These are phyloP conservation scores for Byssothecium circinans DNA, from an alignment of 2,329 filamentous ascomycete genomes.

Conservation along the genomic window DNA sequence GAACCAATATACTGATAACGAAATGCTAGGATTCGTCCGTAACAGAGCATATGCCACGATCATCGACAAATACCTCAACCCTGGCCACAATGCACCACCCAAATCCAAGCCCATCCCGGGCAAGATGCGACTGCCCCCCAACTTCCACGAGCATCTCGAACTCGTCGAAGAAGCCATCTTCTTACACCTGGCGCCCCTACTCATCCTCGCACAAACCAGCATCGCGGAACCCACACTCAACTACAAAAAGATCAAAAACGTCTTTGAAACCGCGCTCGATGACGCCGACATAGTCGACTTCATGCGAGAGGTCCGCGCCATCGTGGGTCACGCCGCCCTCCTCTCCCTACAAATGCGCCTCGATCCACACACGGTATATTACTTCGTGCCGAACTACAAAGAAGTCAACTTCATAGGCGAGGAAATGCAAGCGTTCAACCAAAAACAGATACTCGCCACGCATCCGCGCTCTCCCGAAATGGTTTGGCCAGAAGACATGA, in stretches of 20 bases:
- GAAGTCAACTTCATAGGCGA: conserved; percentile 21
- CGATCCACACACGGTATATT: conserved; percentile 31
- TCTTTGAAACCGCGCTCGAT: background rate
- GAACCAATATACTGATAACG: background rate
- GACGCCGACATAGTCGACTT: background rate
- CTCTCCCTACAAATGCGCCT: conserved; percentile 29
- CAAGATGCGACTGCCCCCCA: conserved; percentile 14
- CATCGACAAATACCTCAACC: background rate
- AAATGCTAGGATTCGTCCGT: conserved; percentile 1
- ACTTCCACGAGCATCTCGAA: conserved; percentile 28
- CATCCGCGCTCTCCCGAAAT: conserved; percentile 2
- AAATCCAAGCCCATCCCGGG: background rate
- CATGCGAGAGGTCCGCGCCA: conserved; percentile 8
- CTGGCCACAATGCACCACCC: background rate
- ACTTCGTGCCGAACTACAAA: conserved; percentile 28
- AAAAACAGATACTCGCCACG: conserved; percentile 5
- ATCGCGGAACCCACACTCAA: background rate
- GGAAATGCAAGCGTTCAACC: conserved; percentile 29
- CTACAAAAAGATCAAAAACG: background rate
- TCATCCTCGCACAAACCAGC: conserved; percentile 9
- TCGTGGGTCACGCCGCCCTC: conserved; percentile 22
- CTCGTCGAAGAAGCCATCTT: conserved; percentile 18
- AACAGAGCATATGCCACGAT: background rate
- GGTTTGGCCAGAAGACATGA: conserved; percentile 7
- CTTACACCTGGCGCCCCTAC: conserved; percentile 26